These are phyloP conservation scores for Przewalskia tangutica DNA, from an alignment of 257 asterid species.

Conservation along the genomic window DNA sequence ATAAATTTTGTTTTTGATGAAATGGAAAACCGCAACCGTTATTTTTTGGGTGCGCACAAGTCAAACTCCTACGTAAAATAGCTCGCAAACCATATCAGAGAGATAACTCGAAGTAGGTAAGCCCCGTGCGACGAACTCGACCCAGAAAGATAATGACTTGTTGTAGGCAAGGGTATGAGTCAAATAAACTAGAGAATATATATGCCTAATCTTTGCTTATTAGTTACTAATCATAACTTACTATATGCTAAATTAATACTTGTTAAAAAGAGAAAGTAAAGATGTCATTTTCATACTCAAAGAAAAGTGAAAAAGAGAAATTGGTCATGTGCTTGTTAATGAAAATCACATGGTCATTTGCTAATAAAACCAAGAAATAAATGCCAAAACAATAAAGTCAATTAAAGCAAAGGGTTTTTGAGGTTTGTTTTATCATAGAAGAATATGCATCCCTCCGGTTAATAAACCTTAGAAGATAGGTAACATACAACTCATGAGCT, in stretches of 20 bases:
- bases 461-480: conserved; percentile 28
- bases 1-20: no score
- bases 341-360: conserved; percentile 39
- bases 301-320: conserved; percentile 14
- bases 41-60: no score
- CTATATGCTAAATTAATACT: neutral
- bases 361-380: conserved; percentile 9
- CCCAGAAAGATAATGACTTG: no score
- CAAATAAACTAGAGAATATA: neutral
- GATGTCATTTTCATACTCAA: neutral
- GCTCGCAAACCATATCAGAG: no score
- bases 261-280: neutral
- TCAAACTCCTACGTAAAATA: no score
- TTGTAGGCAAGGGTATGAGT: no score
- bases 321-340: conserved; percentile 32
- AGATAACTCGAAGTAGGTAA: no score
- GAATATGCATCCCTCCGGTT: conserved; percentile 29
- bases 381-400: conserved; percentile 11
- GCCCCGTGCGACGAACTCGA: no score
- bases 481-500: conserved; percentile 25
- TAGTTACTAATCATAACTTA: neutral
- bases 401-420: conserved; percentile 20
- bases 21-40: no score
- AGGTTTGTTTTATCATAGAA: conserved; percentile 17
- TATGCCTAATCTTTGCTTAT: neutral